Conservation (phyloP, 2,329 filamentous ascomycete species). For the Exophiala lecanii-corni region DNA sequence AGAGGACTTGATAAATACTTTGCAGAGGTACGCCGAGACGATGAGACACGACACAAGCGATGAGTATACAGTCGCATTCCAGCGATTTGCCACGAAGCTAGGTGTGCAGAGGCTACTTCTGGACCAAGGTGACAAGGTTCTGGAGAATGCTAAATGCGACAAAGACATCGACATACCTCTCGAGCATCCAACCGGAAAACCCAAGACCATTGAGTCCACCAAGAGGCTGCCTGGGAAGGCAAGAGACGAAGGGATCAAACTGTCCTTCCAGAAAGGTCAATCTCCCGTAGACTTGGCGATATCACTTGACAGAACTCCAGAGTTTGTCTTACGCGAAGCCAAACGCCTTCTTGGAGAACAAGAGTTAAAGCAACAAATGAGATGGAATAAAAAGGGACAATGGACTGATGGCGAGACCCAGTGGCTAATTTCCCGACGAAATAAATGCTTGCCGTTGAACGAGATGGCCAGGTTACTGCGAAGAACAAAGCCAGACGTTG, state of each 20-base stretch:
- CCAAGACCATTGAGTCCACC: slow-evolving; percentile 5
- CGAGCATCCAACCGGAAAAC: slow-evolving; percentile 2
- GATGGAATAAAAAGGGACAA: too few relatives aligned
- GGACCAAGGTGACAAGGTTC: slow-evolving; percentile 5
- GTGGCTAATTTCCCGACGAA: too few relatives aligned
- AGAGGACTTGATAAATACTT: slow-evolving; percentile 5
- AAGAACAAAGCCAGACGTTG: too few relatives aligned
- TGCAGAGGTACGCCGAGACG: slow-evolving; percentile 2
- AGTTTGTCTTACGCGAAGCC: too few relatives aligned
- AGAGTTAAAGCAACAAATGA: too few relatives aligned
- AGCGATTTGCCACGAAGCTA: slow-evolving; percentile 4
- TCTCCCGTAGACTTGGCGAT: slow-evolving; percentile 4
- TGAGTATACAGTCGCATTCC: slow-evolving; percentile 4
- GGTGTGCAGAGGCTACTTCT: slow-evolving; percentile 3
- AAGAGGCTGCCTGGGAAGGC: too few relatives aligned
- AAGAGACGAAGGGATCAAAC: too few relatives aligned
- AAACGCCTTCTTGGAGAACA: too few relatives aligned
- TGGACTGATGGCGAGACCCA: too few relatives aligned
- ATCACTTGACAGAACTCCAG: too few relatives aligned
- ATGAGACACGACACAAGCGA: slow-evolving; percentile 6
- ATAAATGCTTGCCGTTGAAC: too few relatives aligned
- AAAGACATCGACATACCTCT: slow-evolving; percentile 1
- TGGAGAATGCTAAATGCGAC: slow-evolving; percentile 3
- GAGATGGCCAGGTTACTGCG: too few relatives aligned
- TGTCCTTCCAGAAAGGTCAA: slow-evolving; percentile 5